Evolutionary conservation across 2,329 filamentous ascomycete species (phyloP).

Genomic region (Fusarium albidum): DNA sequence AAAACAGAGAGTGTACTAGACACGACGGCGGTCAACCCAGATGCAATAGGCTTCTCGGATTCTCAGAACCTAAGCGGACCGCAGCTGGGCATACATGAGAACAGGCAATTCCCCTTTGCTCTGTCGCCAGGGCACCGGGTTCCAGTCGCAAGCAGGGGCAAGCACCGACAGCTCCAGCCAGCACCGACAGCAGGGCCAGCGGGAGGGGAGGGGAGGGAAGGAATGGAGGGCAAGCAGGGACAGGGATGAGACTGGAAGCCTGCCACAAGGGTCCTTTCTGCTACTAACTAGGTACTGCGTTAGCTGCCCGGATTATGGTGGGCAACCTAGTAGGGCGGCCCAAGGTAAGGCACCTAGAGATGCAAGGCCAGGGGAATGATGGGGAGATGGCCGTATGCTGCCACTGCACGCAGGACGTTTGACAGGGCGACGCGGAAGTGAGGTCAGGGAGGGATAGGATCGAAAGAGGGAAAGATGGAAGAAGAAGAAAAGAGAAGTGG

Average conservation of each 20-base stretch:
- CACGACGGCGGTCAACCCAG: conserved; percentile 22
- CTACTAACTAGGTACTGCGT: no score
- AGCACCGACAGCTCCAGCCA: conserved; percentile 5
- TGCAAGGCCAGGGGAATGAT: conserved; percentile 3
- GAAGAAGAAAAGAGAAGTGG: conserved; percentile 9
- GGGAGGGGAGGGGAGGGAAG: not conserved
- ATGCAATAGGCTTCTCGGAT: conserved; percentile 19
- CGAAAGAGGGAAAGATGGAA: conserved; percentile 13
- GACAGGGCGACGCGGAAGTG: conserved; percentile 12
- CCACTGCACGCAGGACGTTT: conserved; percentile 3
- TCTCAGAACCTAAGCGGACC: conserved; percentile 11
- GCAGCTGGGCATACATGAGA: conserved; percentile 23
- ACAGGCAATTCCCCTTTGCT: conserved; percentile 31
- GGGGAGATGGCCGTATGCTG: conserved; percentile 8
- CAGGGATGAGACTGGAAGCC: conserved; percentile 30
- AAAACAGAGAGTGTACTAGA: conserved; percentile 18
- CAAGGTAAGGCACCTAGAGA: not conserved
- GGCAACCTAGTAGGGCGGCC: not conserved
- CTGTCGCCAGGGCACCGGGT: conserved; percentile 38
- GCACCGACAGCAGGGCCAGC: no score
- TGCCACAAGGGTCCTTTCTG: conserved; percentile 34
- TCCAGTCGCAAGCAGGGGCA: conserved; percentile 35
- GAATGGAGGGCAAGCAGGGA: conserved; percentile 1
- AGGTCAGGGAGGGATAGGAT: conserved; percentile 11
- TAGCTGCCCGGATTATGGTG: conserved; percentile 6